Evolutionary conservation across 352 stramenopile genomes (phyloP), one percentile per base, ranked within the genome.

Genomic region (Phytophthora quininea): DNA sequence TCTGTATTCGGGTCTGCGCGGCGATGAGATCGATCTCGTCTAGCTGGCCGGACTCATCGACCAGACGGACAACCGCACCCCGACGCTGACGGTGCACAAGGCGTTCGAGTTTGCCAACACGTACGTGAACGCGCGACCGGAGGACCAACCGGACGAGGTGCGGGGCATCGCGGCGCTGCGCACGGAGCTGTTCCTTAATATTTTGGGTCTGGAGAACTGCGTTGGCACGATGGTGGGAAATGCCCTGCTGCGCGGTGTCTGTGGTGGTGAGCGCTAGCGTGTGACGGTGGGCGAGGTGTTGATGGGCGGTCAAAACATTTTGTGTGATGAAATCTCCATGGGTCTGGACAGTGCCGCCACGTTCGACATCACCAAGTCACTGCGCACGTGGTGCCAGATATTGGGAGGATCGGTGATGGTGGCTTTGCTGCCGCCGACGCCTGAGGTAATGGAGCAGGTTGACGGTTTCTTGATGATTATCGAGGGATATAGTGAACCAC

Each of bases 381-480:
- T 97, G 0, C 73, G 69, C 2, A 71, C 79, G 50, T 76, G 73
- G 52, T 79, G 71, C 37, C 86, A 69, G 60, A 74, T 62, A 11
- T 71, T 67, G 45, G 59, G 35, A 48, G 85, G 50, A 35, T 76
- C 79, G 1, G 60, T 65, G 31, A 53, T 81, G 12, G 60, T 85
- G 27, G 74, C 80, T 4, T 64, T 90, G 12, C 63, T 89, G 35
- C 84, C 90, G 58, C 84, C 84, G 3, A 84, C 83, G 6, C 96
- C 97, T 0, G 96, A 99, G 73, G 94, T 97, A 6, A 90, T 98
- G 10, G 88, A 91, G 45, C 73, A 97, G 14, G 98, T 99, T 69
- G 97, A 99, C 67, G 86, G 98, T 53, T 79, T 98, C n/a, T 83
- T 98, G 30, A 79, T 99, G 58, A 58, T 99, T 31, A 93, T 93